Base-by-base conservation (phyloP, 2,329 filamentous ascomycete species). In the Grosmannia serpens region DNA sequence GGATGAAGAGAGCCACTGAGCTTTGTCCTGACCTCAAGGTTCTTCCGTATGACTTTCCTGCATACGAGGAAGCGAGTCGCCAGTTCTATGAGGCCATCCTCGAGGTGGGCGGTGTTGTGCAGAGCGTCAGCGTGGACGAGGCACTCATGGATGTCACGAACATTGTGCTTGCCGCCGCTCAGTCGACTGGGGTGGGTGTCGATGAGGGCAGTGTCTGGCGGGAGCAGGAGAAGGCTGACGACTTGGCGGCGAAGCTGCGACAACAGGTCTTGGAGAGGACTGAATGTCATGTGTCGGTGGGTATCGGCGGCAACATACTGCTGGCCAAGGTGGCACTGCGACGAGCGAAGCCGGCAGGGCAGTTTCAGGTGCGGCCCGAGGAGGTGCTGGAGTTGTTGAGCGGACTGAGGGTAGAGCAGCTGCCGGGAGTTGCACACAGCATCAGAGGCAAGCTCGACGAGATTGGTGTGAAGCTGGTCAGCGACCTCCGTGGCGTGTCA, bases 81-180 rank as follows among this genome's bases (percentile, higher is more conserved):
- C 78, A 83, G 3, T 99, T 99, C 65, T 99, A 99, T 66, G 85
- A 89, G 61, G 84, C 86, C 1, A 89, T 99, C 13, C 73, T 97
- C 38, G 81, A 83, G 7, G 77, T 91, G 10, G 90, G 87, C 22
- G 92, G 91, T 1, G 73, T 89, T 22, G 90, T 97, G 0, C 94
- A 99, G 69, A 97, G 94, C 67, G 92, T 99, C 56, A 97, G 94
- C 67, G 88, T 99, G 52, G 95, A 99, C 64, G 95, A 99, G 71
- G 94, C 91, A 1, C 79, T 99, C 9, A 74, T 99, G 20, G 94
- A 99, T 70, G 80, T 91, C 38, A 94, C 89, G 3, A 75, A 76
- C 4, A 72, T 88, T 4, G 88, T 94, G 60, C 73, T 90, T 51
- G 74, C 78, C 15, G 79, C 79, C 17, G 80, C 82, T 13, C 84